Percentiles rank a stretch among this genome's conserved stretches.
phyloP scores from a whole-genome alignment of 768 basidiomycete species.

The Cyathus striatus region DNA sequence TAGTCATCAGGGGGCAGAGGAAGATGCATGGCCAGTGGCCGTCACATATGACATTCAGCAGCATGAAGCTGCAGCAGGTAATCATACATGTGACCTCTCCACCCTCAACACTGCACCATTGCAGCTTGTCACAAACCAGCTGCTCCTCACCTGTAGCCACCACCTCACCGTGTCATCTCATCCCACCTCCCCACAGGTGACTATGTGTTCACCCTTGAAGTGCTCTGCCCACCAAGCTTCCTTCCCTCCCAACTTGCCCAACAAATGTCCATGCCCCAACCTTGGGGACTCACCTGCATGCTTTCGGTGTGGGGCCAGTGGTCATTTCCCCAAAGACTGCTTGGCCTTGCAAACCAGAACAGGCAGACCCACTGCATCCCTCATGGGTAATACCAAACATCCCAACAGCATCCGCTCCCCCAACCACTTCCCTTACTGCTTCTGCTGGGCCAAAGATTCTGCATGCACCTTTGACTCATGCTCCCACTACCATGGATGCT shows the following conservation, averaged over 20 bases:
- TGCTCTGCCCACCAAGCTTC: neutral
- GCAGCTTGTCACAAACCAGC: neutral
- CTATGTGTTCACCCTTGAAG: neutral
- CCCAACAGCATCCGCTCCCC: conserved; percentile 14
- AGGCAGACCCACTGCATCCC: conserved; percentile 11
- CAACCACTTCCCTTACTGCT: conserved; percentile 17
- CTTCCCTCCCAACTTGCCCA: conserved; percentile 1
- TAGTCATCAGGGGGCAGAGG: neutral
- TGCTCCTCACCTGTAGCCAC: neutral
- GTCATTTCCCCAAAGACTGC: conserved; percentile 18
- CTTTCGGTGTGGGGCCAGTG: conserved; percentile 20
- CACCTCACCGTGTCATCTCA: too few species aligned
- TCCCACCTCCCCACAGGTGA: neutral
- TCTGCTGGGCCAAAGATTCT: conserved; percentile 14
- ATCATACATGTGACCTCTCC: conserved; percentile 11
- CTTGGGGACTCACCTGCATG: conserved; percentile 7
- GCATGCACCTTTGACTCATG: conserved; percentile 15
- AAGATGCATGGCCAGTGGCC: conserved; percentile 12
- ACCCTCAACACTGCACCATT: neutral
- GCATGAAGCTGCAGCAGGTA: conserved; percentile 5
- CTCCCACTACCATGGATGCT: conserved; percentile 24
- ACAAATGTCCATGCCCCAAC: too few species aligned
- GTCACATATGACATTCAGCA: conserved; percentile 17
- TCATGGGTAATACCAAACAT: conserved; percentile 7
- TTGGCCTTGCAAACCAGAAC: conserved; percentile 11